Evolutionary conservation across 2,329 filamentous ascomycete genomes (phyloP).

Genomic region (Penicillium oxalicum): DNA sequence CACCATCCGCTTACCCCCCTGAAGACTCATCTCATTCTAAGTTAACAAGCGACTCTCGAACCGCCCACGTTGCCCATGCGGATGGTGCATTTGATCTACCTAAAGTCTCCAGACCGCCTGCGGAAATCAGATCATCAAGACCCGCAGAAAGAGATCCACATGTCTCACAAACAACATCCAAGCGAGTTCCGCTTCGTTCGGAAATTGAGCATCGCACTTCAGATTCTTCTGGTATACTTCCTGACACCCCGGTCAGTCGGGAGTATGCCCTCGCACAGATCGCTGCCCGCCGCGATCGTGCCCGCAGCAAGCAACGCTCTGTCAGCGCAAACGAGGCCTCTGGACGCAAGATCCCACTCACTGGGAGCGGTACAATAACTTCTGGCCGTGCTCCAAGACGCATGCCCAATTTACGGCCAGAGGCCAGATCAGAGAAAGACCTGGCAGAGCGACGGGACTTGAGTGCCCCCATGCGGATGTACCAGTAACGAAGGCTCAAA

Average conservation of each 20-base stretch:
- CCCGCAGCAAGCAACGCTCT: conserved; percentile 40
- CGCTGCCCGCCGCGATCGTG: conserved; percentile 41
- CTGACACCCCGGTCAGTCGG: conserved; percentile 41
- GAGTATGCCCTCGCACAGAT: conserved; percentile 47
- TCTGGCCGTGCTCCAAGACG: conserved; percentile 25
- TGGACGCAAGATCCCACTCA: conserved; percentile 15
- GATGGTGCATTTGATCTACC: not conserved
- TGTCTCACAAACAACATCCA: conserved; percentile 21
- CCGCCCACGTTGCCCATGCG: not conserved
- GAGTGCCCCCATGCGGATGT: conserved; percentile 34
- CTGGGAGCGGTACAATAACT: conserved; percentile 21
- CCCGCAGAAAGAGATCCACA: conserved; percentile 9
- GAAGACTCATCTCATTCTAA: conserved; percentile 15
- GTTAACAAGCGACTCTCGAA: conserved; percentile 6
- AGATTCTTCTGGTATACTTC: conserved; percentile 23
- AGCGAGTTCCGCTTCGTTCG: conserved; percentile 31
- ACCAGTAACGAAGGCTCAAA: conserved; percentile 16
- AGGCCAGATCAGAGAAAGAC: conserved; percentile 24
- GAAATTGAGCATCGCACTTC: conserved; percentile 16
- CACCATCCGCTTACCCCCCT: conserved; percentile 5
- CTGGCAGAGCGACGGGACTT: conserved; percentile 31
- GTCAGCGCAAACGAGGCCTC: conserved; percentile 36
- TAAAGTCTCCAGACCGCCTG: not conserved
- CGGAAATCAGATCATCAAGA: conserved; percentile 11
- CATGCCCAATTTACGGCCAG: conserved; percentile 30